Conservation (phyloP, 306 rosid genomes). For the Dryas drummondii region DNA sequence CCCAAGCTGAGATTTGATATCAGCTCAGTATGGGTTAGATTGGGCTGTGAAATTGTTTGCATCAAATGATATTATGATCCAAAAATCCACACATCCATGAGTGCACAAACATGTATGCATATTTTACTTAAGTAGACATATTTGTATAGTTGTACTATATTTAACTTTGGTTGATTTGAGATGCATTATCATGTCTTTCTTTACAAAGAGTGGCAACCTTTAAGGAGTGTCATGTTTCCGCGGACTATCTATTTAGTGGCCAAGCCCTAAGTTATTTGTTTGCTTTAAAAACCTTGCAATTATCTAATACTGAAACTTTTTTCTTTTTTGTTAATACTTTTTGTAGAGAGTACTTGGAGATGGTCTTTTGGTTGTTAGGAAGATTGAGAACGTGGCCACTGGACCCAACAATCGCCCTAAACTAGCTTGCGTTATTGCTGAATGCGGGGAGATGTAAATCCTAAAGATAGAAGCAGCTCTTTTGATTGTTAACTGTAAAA, state of each 20-base stretch:
- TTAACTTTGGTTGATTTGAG: neutral
- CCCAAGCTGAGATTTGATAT: neutral
- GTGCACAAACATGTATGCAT: neutral
- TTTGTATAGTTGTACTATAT: neutral
- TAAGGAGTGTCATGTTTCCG: neutral
- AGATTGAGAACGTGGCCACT: conserved; percentile 95
- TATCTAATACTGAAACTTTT: neutral
- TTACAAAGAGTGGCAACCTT: neutral
- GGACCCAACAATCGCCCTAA: conserved; percentile 94
- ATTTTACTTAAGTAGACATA: too few relatives aligned
- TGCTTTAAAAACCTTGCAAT: neutral
- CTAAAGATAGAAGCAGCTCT: neutral
- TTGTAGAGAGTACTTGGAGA: conserved; percentile 96
- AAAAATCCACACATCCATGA: neutral
- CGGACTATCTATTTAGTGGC: neutral
- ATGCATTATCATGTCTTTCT: neutral
- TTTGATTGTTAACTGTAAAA: neutral
- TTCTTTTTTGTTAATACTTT: conserved; percentile 8
- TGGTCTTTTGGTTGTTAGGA: conserved; percentile 93
- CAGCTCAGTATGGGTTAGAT: neutral
- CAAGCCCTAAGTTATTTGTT: neutral
- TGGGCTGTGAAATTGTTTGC: neutral
- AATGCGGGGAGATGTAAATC: conserved; percentile 92
- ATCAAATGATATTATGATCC: neutral
- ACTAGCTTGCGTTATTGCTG: conserved; percentile 74